A percentile compares a stretch with the other conserved stretches of the same genome.
Evolutionary conservation across 805 yeast genomes (phyloP).

Genomic region (Ogataea corticis): DNA sequence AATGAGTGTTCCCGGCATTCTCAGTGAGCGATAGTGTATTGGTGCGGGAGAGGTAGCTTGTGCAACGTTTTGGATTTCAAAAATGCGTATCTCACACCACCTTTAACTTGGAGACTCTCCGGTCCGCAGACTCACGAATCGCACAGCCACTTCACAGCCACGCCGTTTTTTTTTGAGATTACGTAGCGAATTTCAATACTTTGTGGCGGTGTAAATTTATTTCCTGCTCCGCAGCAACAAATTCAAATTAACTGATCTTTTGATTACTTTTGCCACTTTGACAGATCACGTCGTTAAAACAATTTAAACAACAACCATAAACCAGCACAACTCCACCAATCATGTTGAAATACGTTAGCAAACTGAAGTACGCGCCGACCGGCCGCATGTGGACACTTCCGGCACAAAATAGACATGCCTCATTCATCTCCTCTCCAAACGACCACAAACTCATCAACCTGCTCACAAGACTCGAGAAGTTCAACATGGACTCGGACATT

Average conservation of each 20-base stretch:
- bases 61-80: too few species aligned
- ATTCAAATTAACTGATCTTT: not conserved
- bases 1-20: slow-evolving; percentile 39
- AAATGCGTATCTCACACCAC: too few species aligned
- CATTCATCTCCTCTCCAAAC: slow-evolving; percentile 28
- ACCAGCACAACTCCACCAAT: slow-evolving; percentile 11
- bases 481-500: slow-evolving; percentile 27
- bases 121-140: too few species aligned
- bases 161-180: not conserved
- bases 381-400: not conserved
- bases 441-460: slow-evolving; percentile 31
- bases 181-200: not conserved
- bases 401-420: slow-evolving; percentile 25
- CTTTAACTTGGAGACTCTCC: too few species aligned
- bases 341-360: slow-evolving; percentile 5
- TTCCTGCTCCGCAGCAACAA: not conserved
- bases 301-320: slow-evolving; percentile 17
- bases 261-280: slow-evolving; percentile 18
- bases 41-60: too few species aligned
- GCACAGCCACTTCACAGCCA: too few species aligned
- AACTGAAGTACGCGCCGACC: not conserved
- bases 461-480: slow-evolving; percentile 31
- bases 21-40: not conserved
- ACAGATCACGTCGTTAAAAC: slow-evolving; percentile 18
- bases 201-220: slow-evolving; percentile 3